Evolutionary conservation across 2,329 filamentous ascomycete species (phyloP), one percentile per base, ranked within the genome.

Genomic region (Purpureocillium lavendulum): DNA sequence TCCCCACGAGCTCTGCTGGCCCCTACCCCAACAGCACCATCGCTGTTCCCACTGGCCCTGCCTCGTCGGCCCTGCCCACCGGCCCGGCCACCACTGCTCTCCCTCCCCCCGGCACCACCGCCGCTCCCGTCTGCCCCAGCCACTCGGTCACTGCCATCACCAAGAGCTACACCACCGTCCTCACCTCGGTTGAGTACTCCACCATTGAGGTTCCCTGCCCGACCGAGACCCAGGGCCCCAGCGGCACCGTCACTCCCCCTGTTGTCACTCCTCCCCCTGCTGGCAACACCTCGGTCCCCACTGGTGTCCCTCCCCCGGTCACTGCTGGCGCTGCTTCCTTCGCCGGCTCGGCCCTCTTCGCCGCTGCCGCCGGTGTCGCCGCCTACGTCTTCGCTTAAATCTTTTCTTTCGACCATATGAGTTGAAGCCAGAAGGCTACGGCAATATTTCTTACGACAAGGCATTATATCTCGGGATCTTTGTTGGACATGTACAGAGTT

Each of bases 321-420:
- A 72, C 67, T 38, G 72, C 66, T 48, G 75, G 70, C 57, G 75
- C 74, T 48, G 64, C 65, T 52, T 64, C 67, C 54, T 56, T 77
- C 52, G 65, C 65, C 46, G 71, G 68, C 65, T 76, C 73, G 45
- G 67, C 66, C 55, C 45, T 69, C 54, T 60, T 76, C 55, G 75
- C 74, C 58, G 73, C 67, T 49, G 66, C 62, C 36, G 74, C 69
- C 60, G 74, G 71, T 64, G 56, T 73, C 40, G 67, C 64, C 45
- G 74, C 71, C 56, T 60, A 74, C 55, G 52, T 70, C 63, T 60
- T 79, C 54, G 69, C 68, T 59, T 78, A 78, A 72, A 57, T 58
- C 36, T 45, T 50, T 56, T 44, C 52, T 51, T 51, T 58, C 55
- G 50, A 54, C 59, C 57, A 13, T 51, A 51, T 55, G 44, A 51